Conservation (phyloP, 176 grass and related monocot genomes). For the Microstegium vimineum region DNA sequence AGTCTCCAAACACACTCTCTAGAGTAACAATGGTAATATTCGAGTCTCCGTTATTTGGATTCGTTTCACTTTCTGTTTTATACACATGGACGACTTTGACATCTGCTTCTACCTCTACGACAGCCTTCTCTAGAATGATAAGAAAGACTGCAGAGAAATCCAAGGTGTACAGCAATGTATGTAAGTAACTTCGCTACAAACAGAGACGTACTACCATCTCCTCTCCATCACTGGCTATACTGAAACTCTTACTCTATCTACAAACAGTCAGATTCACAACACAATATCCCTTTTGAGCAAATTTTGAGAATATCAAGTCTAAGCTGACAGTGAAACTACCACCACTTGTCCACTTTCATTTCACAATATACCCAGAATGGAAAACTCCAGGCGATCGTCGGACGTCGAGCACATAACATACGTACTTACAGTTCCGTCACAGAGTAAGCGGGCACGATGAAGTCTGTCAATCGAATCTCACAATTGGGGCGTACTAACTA, state of each 20-base stretch:
- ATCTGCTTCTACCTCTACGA: background rate
- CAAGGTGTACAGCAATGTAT: background rate
- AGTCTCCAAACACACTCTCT: too few relatives aligned
- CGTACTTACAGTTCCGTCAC: background rate
- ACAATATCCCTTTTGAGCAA: background rate
- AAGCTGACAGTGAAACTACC: background rate
- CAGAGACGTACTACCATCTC: background rate
- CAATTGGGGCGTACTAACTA: background rate
- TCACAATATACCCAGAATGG: background rate
- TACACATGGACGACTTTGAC: too few relatives aligned
- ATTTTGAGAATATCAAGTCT: background rate
- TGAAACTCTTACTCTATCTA: background rate
- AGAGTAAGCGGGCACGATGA: background rate
- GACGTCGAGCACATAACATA: background rate
- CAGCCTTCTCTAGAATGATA: background rate
- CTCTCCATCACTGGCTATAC: background rate
- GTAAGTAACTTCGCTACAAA: background rate
- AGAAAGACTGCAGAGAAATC: background rate
- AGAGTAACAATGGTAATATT: too few relatives aligned
- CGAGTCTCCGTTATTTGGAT: too few relatives aligned
- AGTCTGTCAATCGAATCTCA: background rate
- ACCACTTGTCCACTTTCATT: background rate
- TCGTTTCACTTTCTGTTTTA: too few relatives aligned
- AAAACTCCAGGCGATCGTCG: background rate
- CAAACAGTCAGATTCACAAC: background rate